Conservation (phyloP, 352 stramenopile genomes). For the Globisporangium nagaii region DNA sequence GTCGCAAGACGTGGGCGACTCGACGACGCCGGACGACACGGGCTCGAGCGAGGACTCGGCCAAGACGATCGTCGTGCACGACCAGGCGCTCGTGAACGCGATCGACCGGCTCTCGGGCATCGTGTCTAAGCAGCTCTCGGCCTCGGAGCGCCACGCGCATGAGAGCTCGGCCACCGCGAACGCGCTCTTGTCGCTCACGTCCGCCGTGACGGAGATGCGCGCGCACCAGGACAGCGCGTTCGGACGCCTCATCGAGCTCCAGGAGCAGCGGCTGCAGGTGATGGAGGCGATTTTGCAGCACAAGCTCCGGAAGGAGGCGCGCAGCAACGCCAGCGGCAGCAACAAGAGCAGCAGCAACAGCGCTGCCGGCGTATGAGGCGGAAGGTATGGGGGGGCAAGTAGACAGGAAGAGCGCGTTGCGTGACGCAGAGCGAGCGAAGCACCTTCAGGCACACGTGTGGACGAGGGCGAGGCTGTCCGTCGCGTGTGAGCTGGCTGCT, state of each 20-base stretch:
- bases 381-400: too few relatives aligned
- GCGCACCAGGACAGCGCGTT: conserved; percentile 40
- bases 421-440: background rate
- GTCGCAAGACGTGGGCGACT: conserved; percentile 23
- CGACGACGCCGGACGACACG: conserved; percentile 50
- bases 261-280: conserved; percentile 64
- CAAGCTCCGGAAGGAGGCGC: conserved; percentile 48
- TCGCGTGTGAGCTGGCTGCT: background rate
- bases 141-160: conserved; percentile 22
- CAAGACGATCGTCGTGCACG: conserved; percentile 46
- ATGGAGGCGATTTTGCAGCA: conserved; percentile 56
- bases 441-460: too few relatives aligned
- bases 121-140: conserved; percentile 47
- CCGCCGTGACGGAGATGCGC: conserved; percentile 48
- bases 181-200: conserved; percentile 31
- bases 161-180: conserved; percentile 18
- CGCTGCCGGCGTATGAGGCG: background rate
- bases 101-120: conserved; percentile 59
- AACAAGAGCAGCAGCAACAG: background rate
- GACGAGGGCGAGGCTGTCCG: background rate
- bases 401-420: too few relatives aligned
- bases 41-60: conserved; percentile 30
- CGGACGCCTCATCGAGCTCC: conserved; percentile 46
- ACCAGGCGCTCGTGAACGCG: conserved; percentile 47
- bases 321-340: background rate